phyloP scores from a whole-genome alignment of 352 stramenopile genomes.

The Phytopythium helicoides region DNA sequence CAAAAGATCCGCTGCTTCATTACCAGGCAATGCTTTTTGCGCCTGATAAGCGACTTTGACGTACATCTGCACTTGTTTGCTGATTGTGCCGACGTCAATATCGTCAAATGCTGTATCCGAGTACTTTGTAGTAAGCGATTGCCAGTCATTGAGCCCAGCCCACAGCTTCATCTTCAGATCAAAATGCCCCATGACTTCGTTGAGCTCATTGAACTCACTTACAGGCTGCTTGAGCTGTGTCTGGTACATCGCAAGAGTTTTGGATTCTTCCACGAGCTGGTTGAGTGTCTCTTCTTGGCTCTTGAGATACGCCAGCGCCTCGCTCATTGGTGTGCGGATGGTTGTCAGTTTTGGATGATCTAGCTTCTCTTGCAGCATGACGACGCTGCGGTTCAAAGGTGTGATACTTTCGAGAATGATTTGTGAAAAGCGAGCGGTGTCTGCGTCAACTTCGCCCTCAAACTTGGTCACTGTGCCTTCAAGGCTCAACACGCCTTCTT shows the following conservation, averaged over 20 bases:
- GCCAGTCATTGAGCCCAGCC: conserved; percentile 86
- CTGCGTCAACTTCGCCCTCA: conserved; percentile 89
- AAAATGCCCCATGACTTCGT: conserved; percentile 83
- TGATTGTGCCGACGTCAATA: conserved; percentile 87
- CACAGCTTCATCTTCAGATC: conserved; percentile 92
- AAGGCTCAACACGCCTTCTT: conserved; percentile 89
- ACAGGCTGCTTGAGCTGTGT: conserved; percentile 80
- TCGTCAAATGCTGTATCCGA: conserved; percentile 81
- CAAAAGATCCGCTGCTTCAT: conserved; percentile 80
- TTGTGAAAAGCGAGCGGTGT: conserved; percentile 90
- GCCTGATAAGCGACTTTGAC: conserved; percentile 86
- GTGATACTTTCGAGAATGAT: conserved; percentile 89
- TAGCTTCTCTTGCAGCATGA: conserved; percentile 77
- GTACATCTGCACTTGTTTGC: conserved; percentile 89
- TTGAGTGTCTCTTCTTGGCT: conserved; percentile 71
- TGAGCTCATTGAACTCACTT: conserved; percentile 89
- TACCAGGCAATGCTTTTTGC: conserved; percentile 84
- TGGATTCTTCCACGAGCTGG: conserved; percentile 77
- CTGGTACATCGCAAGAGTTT: conserved; percentile 88
- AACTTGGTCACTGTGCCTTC: conserved; percentile 89
- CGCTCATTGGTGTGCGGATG: conserved; percentile 68
- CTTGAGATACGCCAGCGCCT: conserved; percentile 72
- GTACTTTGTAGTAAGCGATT: conserved; percentile 70
- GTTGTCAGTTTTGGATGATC: conserved; percentile 78
- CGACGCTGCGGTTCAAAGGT: conserved; percentile 66